Percentiles rank a stretch among this genome's conserved stretches.
Conservation (phyloP, 192 early-diverging fungal species). For the Rhizophagus clarus region DNA sequence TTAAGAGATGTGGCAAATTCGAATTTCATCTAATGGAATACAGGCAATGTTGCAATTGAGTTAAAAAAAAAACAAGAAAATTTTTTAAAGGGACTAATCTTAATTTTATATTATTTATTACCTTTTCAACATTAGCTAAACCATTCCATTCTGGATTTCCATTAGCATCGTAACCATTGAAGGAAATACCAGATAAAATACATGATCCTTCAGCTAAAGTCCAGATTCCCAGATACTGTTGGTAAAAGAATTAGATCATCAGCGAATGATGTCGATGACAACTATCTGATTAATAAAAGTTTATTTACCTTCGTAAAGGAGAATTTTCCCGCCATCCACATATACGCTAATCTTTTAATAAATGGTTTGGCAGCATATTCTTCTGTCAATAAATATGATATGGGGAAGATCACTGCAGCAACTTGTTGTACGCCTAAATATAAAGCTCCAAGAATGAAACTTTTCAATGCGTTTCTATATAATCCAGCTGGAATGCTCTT, state of each 20-base stretch:
- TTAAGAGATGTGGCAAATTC: slow-evolving; percentile 55
- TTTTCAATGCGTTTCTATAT: slow-evolving; percentile 41
- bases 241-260: neutral
- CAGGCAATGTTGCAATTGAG: neutral
- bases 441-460: slow-evolving; percentile 41
- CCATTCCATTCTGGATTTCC: slow-evolving; percentile 53
- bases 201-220: slow-evolving; percentile 60
- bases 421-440: slow-evolving; percentile 52
- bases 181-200: slow-evolving; percentile 58
- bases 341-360: slow-evolving; percentile 39
- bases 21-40: slow-evolving; percentile 32
- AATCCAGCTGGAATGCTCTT: slow-evolving; percentile 42
- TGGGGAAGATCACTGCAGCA: slow-evolving; percentile 47
- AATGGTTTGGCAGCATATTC: slow-evolving; percentile 44
- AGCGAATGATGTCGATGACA: neutral
- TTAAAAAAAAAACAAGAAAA: neutral
- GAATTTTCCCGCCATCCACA: slow-evolving; percentile 55
- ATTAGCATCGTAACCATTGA: slow-evolving; percentile 52
- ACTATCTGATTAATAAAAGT: neutral
- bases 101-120: slow-evolving; percentile 19
- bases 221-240: slow-evolving; percentile 66
- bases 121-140: slow-evolving; percentile 52
- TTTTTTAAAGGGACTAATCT: neutral
- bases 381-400: slow-evolving; percentile 44
- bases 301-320: slow-evolving; percentile 50